Conservation (phyloP, 768 basidiomycete genomes). For the Tylopilus intermedius region DNA sequence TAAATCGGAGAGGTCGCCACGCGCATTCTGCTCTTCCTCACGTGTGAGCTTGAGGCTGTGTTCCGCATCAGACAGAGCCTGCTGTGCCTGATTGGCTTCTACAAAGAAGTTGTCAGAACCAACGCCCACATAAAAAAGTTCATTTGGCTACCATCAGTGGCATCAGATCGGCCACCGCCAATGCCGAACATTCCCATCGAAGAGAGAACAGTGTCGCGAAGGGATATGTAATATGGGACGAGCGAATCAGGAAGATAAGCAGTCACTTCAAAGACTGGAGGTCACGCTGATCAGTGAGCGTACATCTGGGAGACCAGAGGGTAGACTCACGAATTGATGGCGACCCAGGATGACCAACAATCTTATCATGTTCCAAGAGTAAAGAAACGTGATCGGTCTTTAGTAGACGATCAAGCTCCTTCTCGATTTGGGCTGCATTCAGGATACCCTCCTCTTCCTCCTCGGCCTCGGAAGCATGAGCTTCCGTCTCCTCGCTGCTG, state of each 20-base stretch:
- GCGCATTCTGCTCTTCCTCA: slow-evolving; percentile 49
- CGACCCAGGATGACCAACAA: slow-evolving; percentile 46
- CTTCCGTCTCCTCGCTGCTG: slow-evolving; percentile 30
- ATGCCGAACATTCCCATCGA: slow-evolving; percentile 66
- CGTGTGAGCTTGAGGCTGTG: slow-evolving; percentile 48
- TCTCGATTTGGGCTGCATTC: slow-evolving; percentile 54
- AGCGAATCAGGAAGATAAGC: slow-evolving; percentile 84
- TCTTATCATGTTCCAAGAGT: slow-evolving; percentile 72
- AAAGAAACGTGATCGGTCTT: slow-evolving; percentile 68
- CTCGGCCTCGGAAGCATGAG: slow-evolving; percentile 14
- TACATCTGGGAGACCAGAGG: background rate
- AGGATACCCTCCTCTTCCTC: slow-evolving; percentile 58
- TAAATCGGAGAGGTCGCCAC: slow-evolving; percentile 58
- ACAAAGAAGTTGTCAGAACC: slow-evolving; percentile 1
- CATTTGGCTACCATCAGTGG: slow-evolving; percentile 36
- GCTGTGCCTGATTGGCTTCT: slow-evolving; percentile 61
- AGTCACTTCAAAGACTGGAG: slow-evolving; percentile 71
- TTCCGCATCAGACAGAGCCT: slow-evolving; percentile 61
- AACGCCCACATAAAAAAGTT: background rate
- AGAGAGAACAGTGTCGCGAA: slow-evolving; percentile 56
- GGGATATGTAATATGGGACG: slow-evolving; percentile 64
- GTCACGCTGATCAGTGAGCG: background rate
- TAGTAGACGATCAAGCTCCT: slow-evolving; percentile 52
- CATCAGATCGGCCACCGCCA: slow-evolving; percentile 35
- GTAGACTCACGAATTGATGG: slow-evolving; percentile 51